Evolutionary conservation across 2,329 filamentous ascomycete genomes (phyloP).

Genomic region (Stachybotrys chartarum): DNA sequence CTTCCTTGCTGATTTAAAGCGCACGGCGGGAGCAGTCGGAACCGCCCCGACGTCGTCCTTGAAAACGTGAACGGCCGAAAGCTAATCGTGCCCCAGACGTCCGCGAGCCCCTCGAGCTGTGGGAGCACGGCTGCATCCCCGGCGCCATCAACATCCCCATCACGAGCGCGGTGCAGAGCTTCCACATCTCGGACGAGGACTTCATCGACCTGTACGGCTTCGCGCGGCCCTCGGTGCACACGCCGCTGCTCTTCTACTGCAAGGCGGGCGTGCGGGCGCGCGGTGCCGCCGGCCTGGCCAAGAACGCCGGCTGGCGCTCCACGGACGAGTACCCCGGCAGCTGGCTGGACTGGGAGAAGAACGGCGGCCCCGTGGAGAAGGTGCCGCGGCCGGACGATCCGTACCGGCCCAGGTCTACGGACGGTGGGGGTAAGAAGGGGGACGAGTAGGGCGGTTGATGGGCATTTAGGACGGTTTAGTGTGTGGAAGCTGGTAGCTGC

Average conservation of each 20-base stretch:
- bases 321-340: slow-evolving; percentile 69
- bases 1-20: not conserved
- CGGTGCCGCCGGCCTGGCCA: slow-evolving; percentile 70
- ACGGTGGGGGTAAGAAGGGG: not conserved
- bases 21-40: not conserved
- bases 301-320: slow-evolving; percentile 65
- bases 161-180: slow-evolving; percentile 66
- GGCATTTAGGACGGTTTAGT: not conserved
- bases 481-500: not conserved
- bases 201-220: slow-evolving; percentile 82
- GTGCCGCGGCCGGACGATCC: not conserved
- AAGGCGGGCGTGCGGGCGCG: slow-evolving; percentile 80
- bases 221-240: slow-evolving; percentile 50
- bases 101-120: slow-evolving; percentile 64
- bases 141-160: slow-evolving; percentile 78
- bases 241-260: slow-evolving; percentile 79
- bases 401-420: not conserved
- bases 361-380: slow-evolving; percentile 49
- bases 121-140: slow-evolving; percentile 65
- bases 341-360: slow-evolving; percentile 75
- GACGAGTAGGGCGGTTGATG: not conserved
- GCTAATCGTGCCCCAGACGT: slow-evolving; percentile 41
- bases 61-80: too few species aligned
- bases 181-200: slow-evolving; percentile 68
- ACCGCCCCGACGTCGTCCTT: too few species aligned